phyloP scores from a whole-genome alignment of 257 asterid genomes.

The Solanum ahanhuiri region DNA sequence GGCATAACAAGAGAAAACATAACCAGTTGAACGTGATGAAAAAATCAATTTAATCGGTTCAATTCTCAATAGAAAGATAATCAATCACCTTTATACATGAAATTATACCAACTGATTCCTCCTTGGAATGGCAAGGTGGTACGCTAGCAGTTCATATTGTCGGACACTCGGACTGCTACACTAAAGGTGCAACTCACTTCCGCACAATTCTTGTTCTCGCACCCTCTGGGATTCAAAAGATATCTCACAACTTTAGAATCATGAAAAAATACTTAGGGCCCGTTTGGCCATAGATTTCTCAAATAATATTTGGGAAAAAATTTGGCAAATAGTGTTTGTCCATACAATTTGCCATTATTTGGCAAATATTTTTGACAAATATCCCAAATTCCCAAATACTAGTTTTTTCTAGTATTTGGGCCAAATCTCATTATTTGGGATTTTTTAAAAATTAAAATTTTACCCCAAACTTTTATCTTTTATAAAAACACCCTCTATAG shows the following conservation, averaged over 20 bases:
- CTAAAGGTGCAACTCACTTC: slow-evolving; percentile 14
- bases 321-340: too few species aligned
- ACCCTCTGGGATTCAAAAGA: slow-evolving; percentile 37
- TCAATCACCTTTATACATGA: background rate
- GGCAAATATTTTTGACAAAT: too few species aligned
- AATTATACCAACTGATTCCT: background rate
- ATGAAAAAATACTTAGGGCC: background rate
- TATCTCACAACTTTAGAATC: background rate
- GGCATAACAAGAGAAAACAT: background rate
- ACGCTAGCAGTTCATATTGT: background rate
- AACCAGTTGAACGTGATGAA: background rate
- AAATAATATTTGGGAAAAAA: too few species aligned
- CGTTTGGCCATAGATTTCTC: too few species aligned
- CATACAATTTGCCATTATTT: too few species aligned
- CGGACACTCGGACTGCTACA: background rate
- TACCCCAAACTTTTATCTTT: too few species aligned
- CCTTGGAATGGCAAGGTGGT: background rate
- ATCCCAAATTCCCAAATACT: too few species aligned
- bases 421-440: too few species aligned
- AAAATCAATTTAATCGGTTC: background rate
- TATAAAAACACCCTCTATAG: too few species aligned
- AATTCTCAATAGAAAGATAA: background rate
- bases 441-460: too few species aligned
- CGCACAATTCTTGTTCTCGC: slow-evolving; percentile 57
- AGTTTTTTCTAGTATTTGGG: too few species aligned